Evolutionary conservation across 2,329 filamentous ascomycete species (phyloP).

Genomic region (Penicillium thymicola): DNA sequence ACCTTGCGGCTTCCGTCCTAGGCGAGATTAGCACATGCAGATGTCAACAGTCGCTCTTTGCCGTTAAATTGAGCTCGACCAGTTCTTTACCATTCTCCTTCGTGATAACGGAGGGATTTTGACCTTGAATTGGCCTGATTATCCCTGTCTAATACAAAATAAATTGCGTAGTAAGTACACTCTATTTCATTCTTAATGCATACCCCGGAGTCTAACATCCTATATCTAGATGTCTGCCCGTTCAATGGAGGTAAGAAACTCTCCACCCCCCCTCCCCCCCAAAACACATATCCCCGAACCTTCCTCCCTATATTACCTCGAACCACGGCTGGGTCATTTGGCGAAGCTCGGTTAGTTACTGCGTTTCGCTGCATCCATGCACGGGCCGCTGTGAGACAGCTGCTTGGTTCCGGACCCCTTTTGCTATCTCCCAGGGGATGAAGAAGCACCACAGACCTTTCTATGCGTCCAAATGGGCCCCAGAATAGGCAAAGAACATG

Average conservation of each 20-base stretch:
- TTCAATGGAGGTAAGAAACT: slow-evolving; percentile 13
- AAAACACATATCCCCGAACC: not conserved
- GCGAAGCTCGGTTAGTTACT: slow-evolving; percentile 6
- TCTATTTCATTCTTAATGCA: too few relatives aligned
- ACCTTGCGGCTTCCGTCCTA: not conserved
- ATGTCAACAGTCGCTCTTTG: slow-evolving; percentile 2
- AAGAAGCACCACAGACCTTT: not conserved
- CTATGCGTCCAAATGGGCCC: not conserved
- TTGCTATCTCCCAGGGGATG: slow-evolving; percentile 1
- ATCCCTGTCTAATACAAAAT: not conserved
- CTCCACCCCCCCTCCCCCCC: too few relatives aligned
- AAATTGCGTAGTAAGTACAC: slow-evolving; percentile 2
- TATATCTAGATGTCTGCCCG: not conserved
- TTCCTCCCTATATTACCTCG: not conserved
- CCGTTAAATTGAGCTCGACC: slow-evolving; percentile 8
- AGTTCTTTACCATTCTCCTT: slow-evolving; percentile 1
- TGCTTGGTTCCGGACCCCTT: slow-evolving; percentile 11
- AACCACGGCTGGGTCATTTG: slow-evolving; percentile 1
- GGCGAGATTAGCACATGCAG: slow-evolving; percentile 9
- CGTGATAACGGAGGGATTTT: not conserved
- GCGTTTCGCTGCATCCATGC: slow-evolving; percentile 7
- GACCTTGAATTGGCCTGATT: not conserved
- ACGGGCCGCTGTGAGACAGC: slow-evolving; percentile 20
- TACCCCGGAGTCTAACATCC: not conserved
- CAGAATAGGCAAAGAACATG: not conserved